Evolutionary conservation across 2,329 filamentous ascomycete species (phyloP), one percentile per base, ranked within the genome.

Genomic region (Conoideocrella luteorostrata): DNA sequence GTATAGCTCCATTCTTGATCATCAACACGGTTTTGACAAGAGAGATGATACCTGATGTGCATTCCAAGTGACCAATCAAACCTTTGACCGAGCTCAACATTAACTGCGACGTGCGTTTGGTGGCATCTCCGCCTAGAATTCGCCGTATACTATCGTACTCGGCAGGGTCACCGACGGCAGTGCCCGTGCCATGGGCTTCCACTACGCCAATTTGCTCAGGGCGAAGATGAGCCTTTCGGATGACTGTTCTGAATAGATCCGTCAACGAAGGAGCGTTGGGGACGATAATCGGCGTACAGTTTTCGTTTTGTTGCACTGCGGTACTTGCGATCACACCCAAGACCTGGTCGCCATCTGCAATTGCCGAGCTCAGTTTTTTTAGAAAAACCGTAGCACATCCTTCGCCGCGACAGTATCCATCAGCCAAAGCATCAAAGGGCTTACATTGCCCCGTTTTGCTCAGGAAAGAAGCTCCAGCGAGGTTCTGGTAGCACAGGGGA

Each of bases 161-260:
- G 6, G 81, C 84, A 7, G 80, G 82, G 57, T 94, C 88, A 48
- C 88, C 88, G 32, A 86, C 87, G 61, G 91, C 86, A 0, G 88
- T 94, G 33, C 88, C 88, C 2, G 88, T 94, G 10, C 88, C 88
- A 62, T 94, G 88, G 79, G 91, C 88, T 64, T 94, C 88, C 5
- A 93, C 84, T 55, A 90, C 91, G 61, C 81, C 80, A 37, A 94
- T 75, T 50, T 88, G 84, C 42, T 80, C 74, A 3, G 86, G 84
- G 55, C 89, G 82, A 21, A 90, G 74, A 47, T 83, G 82, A 33
- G 85, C 82, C 36, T 82, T 79, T 36, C 82, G 75, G 1, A 90
- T 71, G 26, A 93, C 80, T 28, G 77, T 72, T 43, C 76, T 75
- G 54, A 85, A 91, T 5, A 91, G 67, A 44, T 76, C 69, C n/a